phyloP scores from a whole-genome alignment of 2,329 filamentous ascomycete species.

The Aspergillus aculeatus region DNA sequence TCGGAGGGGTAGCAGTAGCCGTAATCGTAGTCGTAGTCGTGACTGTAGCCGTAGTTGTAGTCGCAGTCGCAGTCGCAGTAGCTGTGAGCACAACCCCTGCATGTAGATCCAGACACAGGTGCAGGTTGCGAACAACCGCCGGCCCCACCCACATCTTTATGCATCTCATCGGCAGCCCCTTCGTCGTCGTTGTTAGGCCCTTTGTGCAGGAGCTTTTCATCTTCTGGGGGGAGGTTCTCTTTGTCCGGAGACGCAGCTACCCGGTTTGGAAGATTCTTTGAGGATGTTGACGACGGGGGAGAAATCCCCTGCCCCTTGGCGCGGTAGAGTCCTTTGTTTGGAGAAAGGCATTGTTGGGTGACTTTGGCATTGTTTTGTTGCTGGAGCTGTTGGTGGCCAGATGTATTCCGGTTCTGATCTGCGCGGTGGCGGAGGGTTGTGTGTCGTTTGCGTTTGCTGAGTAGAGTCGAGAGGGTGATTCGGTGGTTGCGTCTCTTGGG shows the following conservation, averaged over 20 bases:
- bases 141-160: background rate
- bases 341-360: background rate
- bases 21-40: background rate
- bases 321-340: background rate
- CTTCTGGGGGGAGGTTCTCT: background rate
- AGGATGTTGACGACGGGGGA: background rate
- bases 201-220: background rate
- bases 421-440: background rate
- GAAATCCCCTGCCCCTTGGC: background rate
- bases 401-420: background rate
- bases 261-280: background rate
- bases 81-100: background rate
- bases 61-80: background rate
- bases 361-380: background rate
- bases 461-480: background rate
- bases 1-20: background rate
- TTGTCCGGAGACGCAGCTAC: background rate
- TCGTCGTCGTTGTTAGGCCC: background rate
- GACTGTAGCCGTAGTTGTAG: background rate
- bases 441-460: background rate
- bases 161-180: background rate
- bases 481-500: background rate
- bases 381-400: background rate
- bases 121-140: background rate
- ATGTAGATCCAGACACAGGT: background rate